phyloP scores from a whole-genome alignment of 345 rosid genomes.

The Hibiscus tridactylites region DNA sequence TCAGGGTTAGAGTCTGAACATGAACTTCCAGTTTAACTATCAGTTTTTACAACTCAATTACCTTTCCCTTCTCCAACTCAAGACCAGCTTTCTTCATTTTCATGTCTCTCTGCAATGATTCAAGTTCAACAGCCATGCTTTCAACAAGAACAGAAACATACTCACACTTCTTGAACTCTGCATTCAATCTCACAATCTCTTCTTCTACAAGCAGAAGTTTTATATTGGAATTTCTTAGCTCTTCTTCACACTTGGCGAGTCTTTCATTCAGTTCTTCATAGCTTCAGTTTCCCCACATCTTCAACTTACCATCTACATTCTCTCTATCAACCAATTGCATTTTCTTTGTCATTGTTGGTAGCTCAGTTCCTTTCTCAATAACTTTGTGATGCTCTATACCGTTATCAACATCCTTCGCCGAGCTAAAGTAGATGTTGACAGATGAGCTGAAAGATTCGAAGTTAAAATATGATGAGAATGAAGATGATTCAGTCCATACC shows the following conservation, averaged over 20 bases:
- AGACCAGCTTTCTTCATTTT: not conserved
- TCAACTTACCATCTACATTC: conserved; percentile 17
- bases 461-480: conserved; percentile 61
- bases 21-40: too few relatives aligned
- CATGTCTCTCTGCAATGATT: conserved; percentile 21
- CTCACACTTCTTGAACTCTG: conserved; percentile 30
- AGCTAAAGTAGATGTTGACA: conserved; percentile 29
- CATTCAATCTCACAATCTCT: conserved; percentile 41
- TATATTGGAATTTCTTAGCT: conserved; percentile 33
- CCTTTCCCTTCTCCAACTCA: too few relatives aligned
- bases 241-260: conserved; percentile 32
- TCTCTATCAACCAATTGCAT: conserved; percentile 21
- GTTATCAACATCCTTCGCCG: conserved; percentile 22
- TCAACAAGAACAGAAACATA: conserved; percentile 10
- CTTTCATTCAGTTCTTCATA: conserved; percentile 32
- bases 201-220: conserved; percentile 43
- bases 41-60: too few relatives aligned
- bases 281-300: conserved; percentile 20
- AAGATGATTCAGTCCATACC: conserved; percentile 59
- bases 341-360: conserved; percentile 20
- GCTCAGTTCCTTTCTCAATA: conserved; percentile 24
- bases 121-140: conserved; percentile 26
- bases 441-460: conserved; percentile 57
- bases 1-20: too few relatives aligned
- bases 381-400: conserved; percentile 20